Evolutionary conservation across 2,329 filamentous ascomycete genomes (phyloP).

Genomic region (Endothia cerciana): DNA sequence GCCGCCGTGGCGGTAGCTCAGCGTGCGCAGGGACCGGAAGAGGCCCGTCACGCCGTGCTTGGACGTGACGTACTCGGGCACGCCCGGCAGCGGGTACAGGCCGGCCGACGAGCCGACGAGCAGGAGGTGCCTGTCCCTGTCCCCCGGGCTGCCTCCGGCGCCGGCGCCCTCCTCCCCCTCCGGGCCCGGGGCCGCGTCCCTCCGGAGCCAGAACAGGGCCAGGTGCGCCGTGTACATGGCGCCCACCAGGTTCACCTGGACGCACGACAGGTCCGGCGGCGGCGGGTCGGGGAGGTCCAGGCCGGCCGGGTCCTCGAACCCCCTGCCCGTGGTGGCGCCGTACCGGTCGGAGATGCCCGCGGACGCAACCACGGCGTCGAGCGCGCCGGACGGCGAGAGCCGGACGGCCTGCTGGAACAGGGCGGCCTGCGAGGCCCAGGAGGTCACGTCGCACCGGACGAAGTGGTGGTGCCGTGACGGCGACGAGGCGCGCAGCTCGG

Average conservation of each 20-base stretch:
- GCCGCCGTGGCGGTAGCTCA: conserved; percentile 52
- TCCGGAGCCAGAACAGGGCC: conserved; percentile 61
- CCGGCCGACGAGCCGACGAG: conserved; percentile 67
- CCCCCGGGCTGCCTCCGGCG: conserved; percentile 34
- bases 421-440: conserved; percentile 65
- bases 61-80: conserved; percentile 59
- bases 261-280: conserved; percentile 54
- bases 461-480: conserved; percentile 55
- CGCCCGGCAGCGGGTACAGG: conserved; percentile 47
- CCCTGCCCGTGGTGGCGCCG: conserved; percentile 34
- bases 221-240: conserved; percentile 69
- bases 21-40: conserved; percentile 61
- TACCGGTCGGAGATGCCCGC: conserved; percentile 60
- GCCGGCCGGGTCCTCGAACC: conserved; percentile 51
- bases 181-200: conserved; percentile 44
- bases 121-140: conserved; percentile 61
- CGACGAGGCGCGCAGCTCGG: conserved; percentile 50
- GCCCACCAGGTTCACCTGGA: conserved; percentile 67
- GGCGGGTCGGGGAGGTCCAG: conserved; percentile 48
- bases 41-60: conserved; percentile 71
- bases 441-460: conserved; percentile 66
- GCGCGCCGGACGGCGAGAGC: conserved; percentile 56
- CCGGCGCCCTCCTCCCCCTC: conserved; percentile 28
- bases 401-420: conserved; percentile 63
- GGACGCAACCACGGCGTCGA: conserved; percentile 69